Evolutionary conservation across 371 early-diverging fungal genomes (phyloP).

Genomic region (Synchytrium microbalum): DNA sequence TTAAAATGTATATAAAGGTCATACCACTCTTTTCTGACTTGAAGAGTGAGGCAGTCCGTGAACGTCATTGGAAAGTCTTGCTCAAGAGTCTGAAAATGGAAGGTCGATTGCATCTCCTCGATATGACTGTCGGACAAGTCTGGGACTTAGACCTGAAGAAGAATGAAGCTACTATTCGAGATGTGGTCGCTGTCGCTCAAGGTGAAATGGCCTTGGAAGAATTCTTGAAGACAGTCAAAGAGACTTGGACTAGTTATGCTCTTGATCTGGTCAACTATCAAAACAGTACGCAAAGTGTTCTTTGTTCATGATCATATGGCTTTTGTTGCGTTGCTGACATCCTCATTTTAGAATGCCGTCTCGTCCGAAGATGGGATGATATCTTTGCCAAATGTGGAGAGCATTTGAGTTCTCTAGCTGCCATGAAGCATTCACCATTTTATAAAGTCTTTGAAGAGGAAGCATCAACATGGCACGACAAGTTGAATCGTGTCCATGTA

Average conservation of each 20-base stretch:
- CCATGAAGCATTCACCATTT: slow-evolving; percentile 96
- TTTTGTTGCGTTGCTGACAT: background rate
- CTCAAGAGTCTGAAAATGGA: slow-evolving; percentile 76
- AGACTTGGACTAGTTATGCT: slow-evolving; percentile 86
- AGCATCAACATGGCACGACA: slow-evolving; percentile 90
- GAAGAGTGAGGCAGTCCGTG: slow-evolving; percentile 91
- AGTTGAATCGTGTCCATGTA: slow-evolving; percentile 87
- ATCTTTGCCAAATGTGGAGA: slow-evolving; percentile 92
- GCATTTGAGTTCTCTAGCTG: slow-evolving; percentile 85
- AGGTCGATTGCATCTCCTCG: slow-evolving; percentile 53
- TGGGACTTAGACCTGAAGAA: slow-evolving; percentile 90
- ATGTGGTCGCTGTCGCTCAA: slow-evolving; percentile 85
- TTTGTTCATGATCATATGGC: background rate
- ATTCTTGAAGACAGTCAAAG: slow-evolving; percentile 87
- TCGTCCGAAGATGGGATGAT: slow-evolving; percentile 97
- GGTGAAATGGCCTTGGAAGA: slow-evolving; percentile 99
- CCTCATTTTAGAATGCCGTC: slow-evolving; percentile 68
- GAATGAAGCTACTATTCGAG: slow-evolving; percentile 74
- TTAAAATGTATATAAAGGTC: slow-evolving; percentile 71
- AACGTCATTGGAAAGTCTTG: slow-evolving; percentile 94
- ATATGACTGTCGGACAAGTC: slow-evolving; percentile 88
- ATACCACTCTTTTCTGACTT: slow-evolving; percentile 80
- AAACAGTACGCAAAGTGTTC: slow-evolving; percentile 54
- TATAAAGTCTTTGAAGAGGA: slow-evolving; percentile 98
- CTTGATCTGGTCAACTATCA: slow-evolving; percentile 94